These are phyloP conservation scores for Cordyceps fumosorosea DNA, from an alignment of 2,329 filamentous ascomycete species.

Conservation along the genomic window DNA sequence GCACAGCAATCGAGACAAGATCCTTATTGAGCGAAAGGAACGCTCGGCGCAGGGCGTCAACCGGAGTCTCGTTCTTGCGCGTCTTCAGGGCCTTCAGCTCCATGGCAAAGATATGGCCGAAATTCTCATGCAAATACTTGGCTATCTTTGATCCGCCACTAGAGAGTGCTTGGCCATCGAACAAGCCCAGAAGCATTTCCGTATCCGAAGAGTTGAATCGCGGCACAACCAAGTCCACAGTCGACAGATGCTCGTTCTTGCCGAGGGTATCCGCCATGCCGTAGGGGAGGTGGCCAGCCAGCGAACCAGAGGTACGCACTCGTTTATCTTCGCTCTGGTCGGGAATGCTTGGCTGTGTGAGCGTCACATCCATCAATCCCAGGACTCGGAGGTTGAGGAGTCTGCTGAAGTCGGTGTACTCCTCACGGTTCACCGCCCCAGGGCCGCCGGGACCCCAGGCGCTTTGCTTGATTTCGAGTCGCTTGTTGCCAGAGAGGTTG, in stretches of 20 bases:
- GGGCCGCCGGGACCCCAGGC: conserved; percentile 39
- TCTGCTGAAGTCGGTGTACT: conserved; percentile 81
- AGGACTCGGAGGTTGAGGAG: conserved; percentile 78
- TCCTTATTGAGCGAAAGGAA: conserved; percentile 93
- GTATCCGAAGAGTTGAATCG: conserved; percentile 84
- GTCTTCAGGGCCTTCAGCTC: conserved; percentile 71
- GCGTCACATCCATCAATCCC: conserved; percentile 94
- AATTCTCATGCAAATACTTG: conserved; percentile 94
- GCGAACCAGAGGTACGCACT: conserved; percentile 92
- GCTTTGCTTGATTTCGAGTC: conserved; percentile 78
- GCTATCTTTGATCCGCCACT: conserved; percentile 91
- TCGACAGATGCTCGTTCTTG: conserved; percentile 88
- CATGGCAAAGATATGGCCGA: conserved; percentile 73
- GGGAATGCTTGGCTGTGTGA: conserved; percentile 86
- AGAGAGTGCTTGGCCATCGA: conserved; percentile 86
- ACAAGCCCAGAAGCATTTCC: conserved; percentile 87
- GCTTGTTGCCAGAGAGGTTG: conserved; percentile 94
- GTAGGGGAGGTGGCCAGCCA: conserved; percentile 85
- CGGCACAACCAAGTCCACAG: conserved; percentile 90
- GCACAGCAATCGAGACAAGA: conserved; percentile 75
- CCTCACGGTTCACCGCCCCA: conserved; percentile 51
- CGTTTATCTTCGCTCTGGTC: conserved; percentile 93
- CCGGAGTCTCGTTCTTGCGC: conserved; percentile 64
- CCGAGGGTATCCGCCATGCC: conserved; percentile 97
- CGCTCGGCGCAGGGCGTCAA: conserved; percentile 76